Base-by-base conservation (phyloP, 129 eudicot species). In the Rutidosis leptorrhynchoides region DNA sequence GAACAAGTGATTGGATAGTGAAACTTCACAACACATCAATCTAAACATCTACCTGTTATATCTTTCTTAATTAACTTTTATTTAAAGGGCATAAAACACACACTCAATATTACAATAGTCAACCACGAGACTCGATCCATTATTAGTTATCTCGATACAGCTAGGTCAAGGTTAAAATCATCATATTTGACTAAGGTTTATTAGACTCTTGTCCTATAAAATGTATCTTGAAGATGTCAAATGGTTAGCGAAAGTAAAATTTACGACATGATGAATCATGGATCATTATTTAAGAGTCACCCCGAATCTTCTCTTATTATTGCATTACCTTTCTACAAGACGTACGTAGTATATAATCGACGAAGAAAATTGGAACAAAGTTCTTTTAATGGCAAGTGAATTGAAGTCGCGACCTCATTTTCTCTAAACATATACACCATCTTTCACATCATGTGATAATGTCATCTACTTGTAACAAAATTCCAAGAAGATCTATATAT, bases 161-260 rank as follows among this genome's bases (percentile, higher is more conserved):
- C n/a, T n/a, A n/a, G n/a, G n/a, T n/a, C n/a, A n/a, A n/a, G n/a
- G n/a, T n/a, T 10, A 54, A 20, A 25, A 21, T n/a, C 27, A 10
- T 16, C 27, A 20, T 25, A 61, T 29, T 21, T 24, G 25, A 61
- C 20, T 24, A 21, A 40, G n/a, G n/a, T 40, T 40, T 2, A 40
- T 11, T 63, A 53, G 8, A 42, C 37, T 25, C 35, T 64, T 64
- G 9, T 42, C 37, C 33, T 3, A 43, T 43, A 22, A n/a, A n/a
- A 21, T 45, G 37, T 32, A 24, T 64, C 69, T 64, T 64, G n/a
- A n/a, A 64, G 54, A 8, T 1, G 33, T 25, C 10, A 17, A 64
- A 64, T 16, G 69, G 69, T 64, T 17, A 26, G 35, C 5, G 9
- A 64, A 63, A 42, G 35, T 6, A 64, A 64, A 22, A 28, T 7